Conservation (phyloP, 208 protist species). For the Crithidia expoeki region DNA sequence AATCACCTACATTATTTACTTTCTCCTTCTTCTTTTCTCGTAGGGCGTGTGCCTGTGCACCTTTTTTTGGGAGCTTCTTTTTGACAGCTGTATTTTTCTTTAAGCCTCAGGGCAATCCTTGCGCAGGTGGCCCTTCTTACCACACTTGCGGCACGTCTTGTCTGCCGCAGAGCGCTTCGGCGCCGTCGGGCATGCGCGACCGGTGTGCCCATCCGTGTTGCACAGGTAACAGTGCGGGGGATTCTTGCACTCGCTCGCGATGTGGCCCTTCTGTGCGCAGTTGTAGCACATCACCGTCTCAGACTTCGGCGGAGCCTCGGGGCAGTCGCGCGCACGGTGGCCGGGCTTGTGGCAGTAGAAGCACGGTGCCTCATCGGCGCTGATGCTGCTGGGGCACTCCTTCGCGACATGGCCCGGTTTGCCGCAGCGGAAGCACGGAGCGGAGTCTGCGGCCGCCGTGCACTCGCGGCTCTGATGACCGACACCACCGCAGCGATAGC, state of each 20-base stretch:
- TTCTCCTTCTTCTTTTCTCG: conserved; percentile 10
- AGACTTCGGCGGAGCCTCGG: conserved; percentile 73
- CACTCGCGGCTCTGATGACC: conserved; percentile 86
- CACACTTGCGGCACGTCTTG: conserved; percentile 74
- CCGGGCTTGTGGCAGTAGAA: conserved; percentile 89
- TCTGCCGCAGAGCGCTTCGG: conserved; percentile 39
- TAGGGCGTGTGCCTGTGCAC: not conserved
- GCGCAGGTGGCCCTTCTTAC: conserved; percentile 79
- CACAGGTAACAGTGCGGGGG: conserved; percentile 79
- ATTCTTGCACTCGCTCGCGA: conserved; percentile 79
- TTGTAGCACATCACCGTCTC: conserved; percentile 81
- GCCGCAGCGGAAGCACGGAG: conserved; percentile 84
- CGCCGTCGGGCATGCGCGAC: conserved; percentile 68
- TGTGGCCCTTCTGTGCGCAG: conserved; percentile 82
- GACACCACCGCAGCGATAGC: conserved; percentile 82
- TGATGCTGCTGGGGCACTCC: conserved; percentile 72
- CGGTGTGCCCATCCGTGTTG: conserved; percentile 82
- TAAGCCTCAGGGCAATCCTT: conserved; percentile 70
- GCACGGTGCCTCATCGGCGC: conserved; percentile 73
- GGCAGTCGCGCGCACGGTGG: conserved; percentile 87
- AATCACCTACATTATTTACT: conserved; percentile 8
- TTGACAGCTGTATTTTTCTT: not conserved
- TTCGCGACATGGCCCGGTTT: conserved; percentile 79
- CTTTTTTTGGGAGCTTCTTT: not conserved
- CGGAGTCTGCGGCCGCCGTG: conserved; percentile 43